These are phyloP conservation scores for Domatiomyces catenatus DNA, from an alignment of 2,329 filamentous ascomycete species.

Conservation along the genomic window DNA sequence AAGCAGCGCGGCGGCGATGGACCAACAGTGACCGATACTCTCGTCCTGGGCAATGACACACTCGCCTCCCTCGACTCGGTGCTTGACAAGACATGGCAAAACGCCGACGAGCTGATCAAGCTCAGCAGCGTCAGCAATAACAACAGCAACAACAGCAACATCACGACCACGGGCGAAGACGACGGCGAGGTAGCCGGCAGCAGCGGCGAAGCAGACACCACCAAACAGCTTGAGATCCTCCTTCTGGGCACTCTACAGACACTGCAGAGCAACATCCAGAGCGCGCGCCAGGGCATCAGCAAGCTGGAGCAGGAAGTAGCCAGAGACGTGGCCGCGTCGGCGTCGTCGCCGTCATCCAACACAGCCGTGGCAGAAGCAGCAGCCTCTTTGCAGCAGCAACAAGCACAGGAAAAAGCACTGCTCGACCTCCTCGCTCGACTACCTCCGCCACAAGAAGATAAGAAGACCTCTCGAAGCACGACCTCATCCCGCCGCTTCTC, in stretches of 20 bases:
- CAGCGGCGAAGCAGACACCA: background rate
- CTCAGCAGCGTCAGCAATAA: conserved; percentile 18
- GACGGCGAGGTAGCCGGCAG: background rate
- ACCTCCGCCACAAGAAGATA: background rate
- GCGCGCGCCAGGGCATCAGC: conserved; percentile 26
- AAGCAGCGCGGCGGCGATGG: conserved; percentile 18
- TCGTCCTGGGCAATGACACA: conserved; percentile 30
- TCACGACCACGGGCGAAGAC: conserved; percentile 10
- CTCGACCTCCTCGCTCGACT: background rate
- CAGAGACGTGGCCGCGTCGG: conserved; percentile 6
- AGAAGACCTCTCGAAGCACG: conserved; percentile 7
- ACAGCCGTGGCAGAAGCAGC: conserved; percentile 5
- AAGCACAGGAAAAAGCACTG: background rate
- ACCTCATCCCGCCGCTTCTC: conserved; percentile 11
- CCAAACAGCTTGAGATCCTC: conserved; percentile 18
- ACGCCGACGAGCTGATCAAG: conserved; percentile 12
- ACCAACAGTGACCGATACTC: conserved; percentile 16
- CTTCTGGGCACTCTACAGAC: conserved; percentile 25
- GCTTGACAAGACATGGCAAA: conserved; percentile 18
- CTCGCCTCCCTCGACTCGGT: conserved; percentile 31
- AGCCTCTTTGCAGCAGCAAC: conserved; percentile 7
- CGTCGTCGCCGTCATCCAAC: conserved; percentile 8
- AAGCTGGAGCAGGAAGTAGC: conserved; percentile 25
- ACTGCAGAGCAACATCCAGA: conserved; percentile 26
- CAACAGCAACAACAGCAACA: no score